Evolutionary conservation across 164 flowering plant genomes (phyloP), one percentile per base, ranked within the genome.

Genomic region (Berberis thunbergii): DNA sequence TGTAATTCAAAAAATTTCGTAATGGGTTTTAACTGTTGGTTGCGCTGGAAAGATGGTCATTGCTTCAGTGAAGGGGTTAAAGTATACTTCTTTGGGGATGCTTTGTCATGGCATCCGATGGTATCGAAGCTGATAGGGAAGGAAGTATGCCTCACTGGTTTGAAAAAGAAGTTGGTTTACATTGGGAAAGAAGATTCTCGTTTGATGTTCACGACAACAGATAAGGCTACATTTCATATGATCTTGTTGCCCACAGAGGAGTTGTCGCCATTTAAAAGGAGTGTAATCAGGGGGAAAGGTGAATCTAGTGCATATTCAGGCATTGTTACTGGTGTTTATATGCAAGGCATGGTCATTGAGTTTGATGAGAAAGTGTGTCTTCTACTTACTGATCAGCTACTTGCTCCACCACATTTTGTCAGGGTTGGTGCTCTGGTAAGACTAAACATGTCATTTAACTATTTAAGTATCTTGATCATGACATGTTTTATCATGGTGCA

Each of bases 351-450:
- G 85, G 76, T 85, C 65, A 78, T 87, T 49, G 96, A 88, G 75
- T 71, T 94, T 69, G 98, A 94, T 54, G 69, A 77, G 56, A 85
- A 83, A 52, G 96, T 91, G 57, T 84, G 91, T 86, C 81, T 94
- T 63, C 62, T 89, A 63, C 64, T 87, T 45, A 84, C 95, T 0
- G 89, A 85, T 60, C 70, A 63, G 4, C 59, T 63, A n/a, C 77
- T 77, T 49, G 52, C 61, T 60, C 72, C 68, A 1, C 81, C 86
- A 2, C 95, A 86, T 72, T 66, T 86, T 55, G 61, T 91, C 45
- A 79, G 98, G 69, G 79, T 85, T 63, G 97, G 97, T 41, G 83
- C 95, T 10, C 54, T 91, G 62, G 97, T 90, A 78, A 74, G 97
- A 79, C 26, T 49, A 44, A 6, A 46, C 26, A 26, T 26, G 26